Evolutionary conservation across 2,329 filamentous ascomycete species (phyloP), one percentile per base, ranked within the genome.

Genomic region (Hypoxylon sp.): DNA sequence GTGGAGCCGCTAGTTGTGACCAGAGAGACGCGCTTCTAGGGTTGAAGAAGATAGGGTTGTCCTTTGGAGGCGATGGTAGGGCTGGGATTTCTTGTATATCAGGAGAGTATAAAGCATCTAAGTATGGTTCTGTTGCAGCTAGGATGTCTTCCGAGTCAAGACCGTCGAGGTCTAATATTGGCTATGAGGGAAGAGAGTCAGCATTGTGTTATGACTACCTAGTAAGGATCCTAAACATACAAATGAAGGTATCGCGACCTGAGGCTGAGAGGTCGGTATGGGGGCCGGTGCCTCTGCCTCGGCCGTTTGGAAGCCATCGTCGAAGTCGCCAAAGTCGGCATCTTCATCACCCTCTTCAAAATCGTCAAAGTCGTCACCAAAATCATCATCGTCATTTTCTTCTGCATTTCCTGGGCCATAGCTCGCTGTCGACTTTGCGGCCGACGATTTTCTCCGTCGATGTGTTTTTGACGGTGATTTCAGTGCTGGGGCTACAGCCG

Each of bases 1-100:
- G 94, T 13, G 94, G 93, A 2, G 93, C 93, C 20, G 97, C 91
- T 3, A 99, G 84, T 75, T 99, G 94, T 29, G 92, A 91, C 94
- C 94, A 99, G 23, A 99, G 79, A 0, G 94, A 97, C 47, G 90
- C 86, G 55, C 90, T 95, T 51, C 92, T 86, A 42, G 91, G 88
- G 29, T 90, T 95, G 45, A 90, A 84, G 72, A 97, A 94, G 40
- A 91, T 82, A 32, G 88, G 77, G 55, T 81, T 78, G 23, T 79
- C 78, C 62, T 78, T 78, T 5, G 76, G 74, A n/a, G 75, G 71
- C 47, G 78, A 75, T 49, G 77, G 80, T 32, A 78, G 73, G 4
- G 73, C 69, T 11, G 80, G 77, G 15, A 78, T 71, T 44, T 81
- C 76, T 51, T 80, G 75, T 55, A 79, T 73, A 45, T 82, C 76